A percentile compares a stretch with the other conserved stretches of the same genome.
phyloP scores from a whole-genome alignment of 2,329 filamentous ascomycete genomes.

The Microdochium bolleyi region DNA sequence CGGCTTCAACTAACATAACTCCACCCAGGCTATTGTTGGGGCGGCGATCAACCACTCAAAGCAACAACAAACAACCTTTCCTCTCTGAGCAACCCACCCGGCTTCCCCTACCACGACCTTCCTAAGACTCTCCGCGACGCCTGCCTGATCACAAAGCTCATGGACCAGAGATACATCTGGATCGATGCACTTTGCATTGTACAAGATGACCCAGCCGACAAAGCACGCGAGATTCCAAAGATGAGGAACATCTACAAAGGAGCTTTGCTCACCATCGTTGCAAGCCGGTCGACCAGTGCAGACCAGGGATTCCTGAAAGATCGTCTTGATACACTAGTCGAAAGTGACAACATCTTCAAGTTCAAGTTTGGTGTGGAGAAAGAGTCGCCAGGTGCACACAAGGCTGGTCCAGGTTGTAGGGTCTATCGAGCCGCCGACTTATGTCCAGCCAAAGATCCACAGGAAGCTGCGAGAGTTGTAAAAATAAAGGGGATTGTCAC shows the following conservation, averaged over 20 bases:
- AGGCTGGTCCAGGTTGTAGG: background rate
- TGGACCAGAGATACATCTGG: slow-evolving; percentile 19
- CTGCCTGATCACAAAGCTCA: slow-evolving; percentile 13
- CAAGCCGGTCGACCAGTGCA: background rate
- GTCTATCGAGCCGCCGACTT: background rate
- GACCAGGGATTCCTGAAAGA: background rate
- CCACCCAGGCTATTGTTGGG: background rate
- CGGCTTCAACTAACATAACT: no score
- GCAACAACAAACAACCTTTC: background rate
- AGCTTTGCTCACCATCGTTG: slow-evolving; percentile 9
- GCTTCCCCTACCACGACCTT: slow-evolving; percentile 1
- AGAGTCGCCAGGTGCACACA: background rate
- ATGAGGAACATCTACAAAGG: slow-evolving; percentile 11
- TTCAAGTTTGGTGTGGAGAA: background rate
- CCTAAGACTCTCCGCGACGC: slow-evolving; percentile 17
- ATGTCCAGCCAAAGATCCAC: background rate
- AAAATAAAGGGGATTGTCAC: background rate
- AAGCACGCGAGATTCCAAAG: slow-evolving; percentile 12
- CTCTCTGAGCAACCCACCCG: background rate
- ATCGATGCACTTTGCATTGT: slow-evolving; percentile 22
- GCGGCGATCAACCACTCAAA: background rate
- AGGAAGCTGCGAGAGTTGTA: background rate
- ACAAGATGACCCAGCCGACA: slow-evolving; percentile 17
- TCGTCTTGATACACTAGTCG: background rate
- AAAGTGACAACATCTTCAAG: background rate